Base-by-base conservation (phyloP, 2,329 filamentous ascomycete species). In the Pseudogymnoascus sp. region DNA sequence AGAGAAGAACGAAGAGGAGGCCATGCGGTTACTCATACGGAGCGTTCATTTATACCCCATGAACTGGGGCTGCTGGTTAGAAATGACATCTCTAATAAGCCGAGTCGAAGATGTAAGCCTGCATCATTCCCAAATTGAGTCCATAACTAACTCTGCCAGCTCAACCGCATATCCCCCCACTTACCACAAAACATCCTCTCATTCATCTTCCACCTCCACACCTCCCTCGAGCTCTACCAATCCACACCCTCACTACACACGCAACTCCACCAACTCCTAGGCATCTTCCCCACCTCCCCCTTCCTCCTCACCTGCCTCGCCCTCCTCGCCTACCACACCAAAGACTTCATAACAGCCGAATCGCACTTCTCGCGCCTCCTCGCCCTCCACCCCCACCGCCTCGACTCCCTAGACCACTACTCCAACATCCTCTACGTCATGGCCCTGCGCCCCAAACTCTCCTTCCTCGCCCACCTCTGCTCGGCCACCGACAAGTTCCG, bases 341-440 rank as follows among this genome's bases (percentile, higher is more conserved):
- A 96, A 65, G 84, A 91, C 66, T 80, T 96, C 19, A 78, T 88
- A 57, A 78, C 79, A 9, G 83, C 82, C 5, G 84, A 87, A 66
- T 72, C 85, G 75, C 75, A 85, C 73, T 78, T 96, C 60, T 86
- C 94, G 64, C 86, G 91, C 64, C 79, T 92, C 38, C 81, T 99
- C 13, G 89, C 95, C 28, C 82, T 84, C 4, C 82, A 86, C 79
- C 75, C 84, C 65, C 76, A 87, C 76, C 72, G 94, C 5, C 82
- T 99, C 15, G 94, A 99, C 71, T 88, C 88, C 2, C 80, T 99
- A 15, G 94, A 99, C 69, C 89, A 95, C 69, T 99, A 96, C 73
- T 96, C 92, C 34, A 99, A 99, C 69, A 95, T 97, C 18, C 82
- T 99, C 12, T 97, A 96, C 70, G 92, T 99, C 28, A 87, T 97